Percentiles rank a stretch among this genome's conserved stretches.
These are phyloP conservation scores for Monosporascus sp. DNA, from an alignment of 2,329 filamentous ascomycete genomes.

Conservation along the genomic window DNA sequence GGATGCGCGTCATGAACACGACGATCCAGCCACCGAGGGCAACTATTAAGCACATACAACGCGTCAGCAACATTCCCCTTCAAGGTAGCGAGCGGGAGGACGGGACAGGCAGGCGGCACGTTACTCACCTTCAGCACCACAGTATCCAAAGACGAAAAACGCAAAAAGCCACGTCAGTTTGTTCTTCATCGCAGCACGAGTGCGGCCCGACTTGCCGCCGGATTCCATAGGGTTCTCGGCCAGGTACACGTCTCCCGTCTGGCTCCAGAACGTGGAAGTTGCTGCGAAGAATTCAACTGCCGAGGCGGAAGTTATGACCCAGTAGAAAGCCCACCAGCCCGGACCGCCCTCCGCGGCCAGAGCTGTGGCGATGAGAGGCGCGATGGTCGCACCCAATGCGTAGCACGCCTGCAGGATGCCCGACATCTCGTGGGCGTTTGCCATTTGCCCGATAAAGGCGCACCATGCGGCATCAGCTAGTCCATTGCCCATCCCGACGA, in stretches of 20 bases:
- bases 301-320: conserved; percentile 62
- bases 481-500: conserved; percentile 3
- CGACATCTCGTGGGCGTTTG: conserved; percentile 66
- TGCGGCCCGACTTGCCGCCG: conserved; percentile 40
- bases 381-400: conserved; percentile 64
- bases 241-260: conserved; percentile 54
- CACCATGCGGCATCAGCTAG: conserved; percentile 54
- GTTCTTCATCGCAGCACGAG: conserved; percentile 37
- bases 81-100: no score
- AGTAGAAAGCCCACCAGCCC: conserved; percentile 72
- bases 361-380: conserved; percentile 65
- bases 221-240: conserved; percentile 25
- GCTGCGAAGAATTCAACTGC: conserved; percentile 51
- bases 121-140: conserved; percentile 67
- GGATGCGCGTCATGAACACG: conserved; percentile 76
- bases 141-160: conserved; percentile 71
- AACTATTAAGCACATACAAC: no score
- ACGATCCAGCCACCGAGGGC: conserved; percentile 70
- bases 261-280: conserved; percentile 57
- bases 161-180: conserved; percentile 65
- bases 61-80: no score
- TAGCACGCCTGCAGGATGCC: conserved; percentile 71
- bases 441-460: conserved; percentile 65
- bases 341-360: conserved; percentile 61
- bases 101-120: no score